Base-by-base conservation (phyloP, 805 yeast species). In the Yarrowia keelungensis region DNA sequence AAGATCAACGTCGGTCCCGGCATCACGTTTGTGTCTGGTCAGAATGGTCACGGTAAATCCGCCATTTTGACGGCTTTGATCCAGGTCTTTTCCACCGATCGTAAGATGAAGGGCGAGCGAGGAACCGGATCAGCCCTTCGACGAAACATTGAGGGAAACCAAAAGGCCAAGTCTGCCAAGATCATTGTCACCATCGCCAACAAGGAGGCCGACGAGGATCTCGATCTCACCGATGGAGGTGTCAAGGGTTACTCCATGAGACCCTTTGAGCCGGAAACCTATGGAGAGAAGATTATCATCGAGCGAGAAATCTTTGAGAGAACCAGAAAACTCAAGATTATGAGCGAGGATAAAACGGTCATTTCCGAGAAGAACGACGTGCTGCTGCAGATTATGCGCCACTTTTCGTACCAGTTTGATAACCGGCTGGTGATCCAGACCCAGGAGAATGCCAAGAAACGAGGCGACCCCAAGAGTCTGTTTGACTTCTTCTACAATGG, bases 381-480 rank as follows among this genome's bases (percentile, higher is more conserved):
- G 14, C 78, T 95, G 39, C 36, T 49, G 91, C 87, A 71, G 84
- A 88, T 95, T 2, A 78, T 92, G 58, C 87, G 85, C 71, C 85
- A 83, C 71, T 92, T 89, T 75, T 87, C 89, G 54, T 88, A 94
- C 51, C 88, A 91, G 7, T 89, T 95, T 35, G 93, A 88, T 73
- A 95, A 95, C 73, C 97, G 98, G 7, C 86, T 95, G 85, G 90
- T 97, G 1, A 90, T 95, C 74, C 81, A 95, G 62, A 91, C 97
- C 0, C 99, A 95, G 77, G 98, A 95, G 73, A 90, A 89, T 70
- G 98, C 99, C 1, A 86, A 97, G 72, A 89, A 93, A 0, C 86
- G 88, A 41, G 86, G 95, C 5, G 83, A 91, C 5, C 89, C 91
- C 70, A 82, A 82, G 43, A 88, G 85, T 59, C 91, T 92, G 77